Percentiles rank a stretch among this genome's conserved stretches.
Conservation (phyloP, 208 protist genomes). For the Novymonas esmeraldas region DNA sequence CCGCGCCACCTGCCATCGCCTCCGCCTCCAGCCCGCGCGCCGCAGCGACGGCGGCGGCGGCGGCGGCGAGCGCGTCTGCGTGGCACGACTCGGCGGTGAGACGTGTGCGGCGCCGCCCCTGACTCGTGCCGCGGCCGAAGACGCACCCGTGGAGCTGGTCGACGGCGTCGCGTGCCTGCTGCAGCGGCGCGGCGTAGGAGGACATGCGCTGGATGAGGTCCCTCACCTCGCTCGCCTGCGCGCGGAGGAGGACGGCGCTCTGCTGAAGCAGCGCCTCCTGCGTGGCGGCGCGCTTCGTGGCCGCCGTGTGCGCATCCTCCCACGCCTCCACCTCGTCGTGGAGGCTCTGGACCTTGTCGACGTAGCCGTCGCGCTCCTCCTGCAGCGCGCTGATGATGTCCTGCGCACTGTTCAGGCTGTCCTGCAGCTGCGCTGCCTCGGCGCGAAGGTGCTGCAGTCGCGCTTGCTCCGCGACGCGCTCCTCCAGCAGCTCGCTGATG, state of each 20-base stretch:
- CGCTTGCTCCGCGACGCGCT: slow-evolving; percentile 42
- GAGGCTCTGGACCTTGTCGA: slow-evolving; percentile 25
- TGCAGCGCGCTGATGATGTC: slow-evolving; percentile 43
- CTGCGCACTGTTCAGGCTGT: slow-evolving; percentile 39
- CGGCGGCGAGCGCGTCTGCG: not conserved
- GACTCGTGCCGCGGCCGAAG: not conserved
- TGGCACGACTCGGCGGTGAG: slow-evolving; percentile 1
- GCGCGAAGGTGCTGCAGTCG: slow-evolving; percentile 38
- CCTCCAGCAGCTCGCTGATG: slow-evolving; percentile 44
- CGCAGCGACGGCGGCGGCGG: not conserved
- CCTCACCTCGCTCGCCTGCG: slow-evolving; percentile 37
- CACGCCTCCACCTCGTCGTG: slow-evolving; percentile 71
- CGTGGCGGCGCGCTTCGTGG: slow-evolving; percentile 35
- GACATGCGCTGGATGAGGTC: slow-evolving; percentile 42
- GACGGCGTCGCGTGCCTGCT: slow-evolving; percentile 14
- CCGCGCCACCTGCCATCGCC: not conserved
- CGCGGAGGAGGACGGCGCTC: slow-evolving; percentile 24
- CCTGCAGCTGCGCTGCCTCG: slow-evolving; percentile 48
- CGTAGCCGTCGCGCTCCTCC: slow-evolving; percentile 50
- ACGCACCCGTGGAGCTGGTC: slow-evolving; percentile 3
- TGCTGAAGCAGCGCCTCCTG: slow-evolving; percentile 37
- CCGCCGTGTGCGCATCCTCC: slow-evolving; percentile 56
- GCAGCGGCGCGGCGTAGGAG: slow-evolving; percentile 17
- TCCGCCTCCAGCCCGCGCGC: not conserved
- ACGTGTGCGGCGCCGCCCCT: slow-evolving; percentile 6